phyloP scores from a whole-genome alignment of 192 early-diverging fungal species.

The Coemansia sp. region DNA sequence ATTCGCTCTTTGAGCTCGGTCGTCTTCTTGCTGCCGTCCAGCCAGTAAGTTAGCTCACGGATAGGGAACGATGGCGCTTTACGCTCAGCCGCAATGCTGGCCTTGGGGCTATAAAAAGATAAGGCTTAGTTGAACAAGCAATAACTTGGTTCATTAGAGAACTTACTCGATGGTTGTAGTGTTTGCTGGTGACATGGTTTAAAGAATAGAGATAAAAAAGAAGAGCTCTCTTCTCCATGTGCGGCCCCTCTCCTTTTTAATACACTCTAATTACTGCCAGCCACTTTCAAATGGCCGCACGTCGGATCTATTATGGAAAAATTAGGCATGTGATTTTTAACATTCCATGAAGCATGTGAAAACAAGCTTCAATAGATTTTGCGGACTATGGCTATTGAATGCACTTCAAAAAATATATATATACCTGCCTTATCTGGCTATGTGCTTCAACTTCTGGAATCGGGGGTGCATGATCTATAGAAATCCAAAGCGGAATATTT shows the following conservation, averaged over 20 bases:
- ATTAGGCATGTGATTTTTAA: too few species aligned
- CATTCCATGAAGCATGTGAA: too few species aligned
- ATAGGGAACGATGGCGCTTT: slow-evolving; percentile 71
- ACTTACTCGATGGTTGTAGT: slow-evolving; percentile 27
- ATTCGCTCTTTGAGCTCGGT: slow-evolving; percentile 71
- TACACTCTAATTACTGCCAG: too few species aligned
- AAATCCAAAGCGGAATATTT: too few species aligned
- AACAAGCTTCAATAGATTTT: too few species aligned
- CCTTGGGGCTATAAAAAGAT: slow-evolving; percentile 37
- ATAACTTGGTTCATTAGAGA: not conserved
- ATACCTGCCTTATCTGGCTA: too few species aligned
- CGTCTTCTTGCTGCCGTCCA: slow-evolving; percentile 72
- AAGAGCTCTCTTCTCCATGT: not conserved
- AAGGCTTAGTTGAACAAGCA: not conserved
- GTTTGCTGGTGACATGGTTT: slow-evolving; percentile 7
- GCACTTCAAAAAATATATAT: too few species aligned
- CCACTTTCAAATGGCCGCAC: too few species aligned
- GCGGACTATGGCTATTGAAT: too few species aligned
- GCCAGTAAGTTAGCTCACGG: slow-evolving; percentile 74
- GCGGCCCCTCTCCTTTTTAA: not conserved
- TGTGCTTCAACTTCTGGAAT: too few species aligned
- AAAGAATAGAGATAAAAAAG: not conserved
- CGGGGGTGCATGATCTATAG: too few species aligned
- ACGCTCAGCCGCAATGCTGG: slow-evolving; percentile 70
- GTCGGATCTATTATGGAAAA: too few species aligned